These are phyloP conservation scores for Ustilago hordei DNA, from an alignment of 1,284 basidiomycete species.

Conservation along the genomic window DNA sequence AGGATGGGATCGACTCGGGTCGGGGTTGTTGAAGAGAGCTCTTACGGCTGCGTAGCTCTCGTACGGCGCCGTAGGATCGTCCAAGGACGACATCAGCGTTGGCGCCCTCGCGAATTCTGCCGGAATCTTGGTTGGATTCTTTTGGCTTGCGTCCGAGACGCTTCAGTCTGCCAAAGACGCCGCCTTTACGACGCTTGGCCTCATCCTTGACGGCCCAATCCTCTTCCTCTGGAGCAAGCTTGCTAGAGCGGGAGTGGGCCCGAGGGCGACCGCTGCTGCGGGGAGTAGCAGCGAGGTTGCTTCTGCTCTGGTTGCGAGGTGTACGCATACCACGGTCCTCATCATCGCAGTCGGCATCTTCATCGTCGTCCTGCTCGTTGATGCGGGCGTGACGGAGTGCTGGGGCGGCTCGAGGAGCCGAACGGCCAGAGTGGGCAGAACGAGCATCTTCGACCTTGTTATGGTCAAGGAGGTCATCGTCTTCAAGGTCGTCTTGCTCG, in stretches of 20 bases:
- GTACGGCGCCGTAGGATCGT: slow-evolving; percentile 46
- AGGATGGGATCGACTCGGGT: slow-evolving; percentile 18
- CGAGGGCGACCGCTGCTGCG: slow-evolving; percentile 21
- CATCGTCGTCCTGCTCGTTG: slow-evolving; percentile 30
- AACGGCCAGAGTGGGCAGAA: slow-evolving; percentile 21
- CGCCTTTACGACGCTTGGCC: slow-evolving; percentile 46
- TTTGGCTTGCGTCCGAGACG: slow-evolving; percentile 40
- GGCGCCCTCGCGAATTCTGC: slow-evolving; percentile 24
- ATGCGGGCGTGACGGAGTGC: slow-evolving; percentile 22
- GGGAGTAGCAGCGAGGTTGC: slow-evolving; percentile 34
- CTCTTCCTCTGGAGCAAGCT: slow-evolving; percentile 52
- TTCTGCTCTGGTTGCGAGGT: slow-evolving; percentile 42
- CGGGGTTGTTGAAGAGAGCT: slow-evolving; percentile 27
- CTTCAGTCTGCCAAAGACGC: slow-evolving; percentile 45
- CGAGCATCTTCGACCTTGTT: slow-evolving; percentile 9
- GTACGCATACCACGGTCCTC: slow-evolving; percentile 21
- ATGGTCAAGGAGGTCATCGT: slow-evolving; percentile 27
- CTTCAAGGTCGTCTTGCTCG: slow-evolving; percentile 31
- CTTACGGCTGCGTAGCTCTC: slow-evolving; percentile 49
- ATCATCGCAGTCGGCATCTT: slow-evolving; percentile 39
- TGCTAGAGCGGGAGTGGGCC: slow-evolving; percentile 42
- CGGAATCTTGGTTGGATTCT: neutral
- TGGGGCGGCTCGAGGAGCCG: slow-evolving; percentile 22
- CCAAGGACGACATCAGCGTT: slow-evolving; percentile 48
- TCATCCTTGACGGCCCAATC: slow-evolving; percentile 40